A percentile compares a stretch with the other conserved stretches of the same genome.
Conservation (phyloP, 2,329 filamentous ascomycete species). For the Diaporthe vaccinii region DNA sequence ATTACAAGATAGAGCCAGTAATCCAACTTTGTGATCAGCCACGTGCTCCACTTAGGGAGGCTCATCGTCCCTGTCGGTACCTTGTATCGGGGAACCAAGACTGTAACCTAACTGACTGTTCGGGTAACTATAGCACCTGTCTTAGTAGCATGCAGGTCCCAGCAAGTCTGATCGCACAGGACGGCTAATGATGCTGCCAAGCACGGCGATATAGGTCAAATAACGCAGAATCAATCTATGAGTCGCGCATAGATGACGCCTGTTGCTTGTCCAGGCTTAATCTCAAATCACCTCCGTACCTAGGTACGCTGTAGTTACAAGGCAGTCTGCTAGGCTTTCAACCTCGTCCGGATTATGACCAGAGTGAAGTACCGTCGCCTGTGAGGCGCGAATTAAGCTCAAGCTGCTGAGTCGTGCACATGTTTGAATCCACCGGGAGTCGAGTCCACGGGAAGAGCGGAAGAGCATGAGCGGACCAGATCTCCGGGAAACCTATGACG, state of each 20-base stretch:
- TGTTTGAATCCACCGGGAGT: not conserved
- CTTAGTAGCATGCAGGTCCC: slow-evolving; percentile 9
- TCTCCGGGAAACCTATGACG: slow-evolving; percentile 1
- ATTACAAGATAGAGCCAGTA: slow-evolving; percentile 1
- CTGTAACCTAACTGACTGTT: slow-evolving; percentile 1
- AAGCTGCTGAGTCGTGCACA: slow-evolving; percentile 21
- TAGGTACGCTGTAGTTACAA: not conserved
- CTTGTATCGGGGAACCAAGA: not conserved
- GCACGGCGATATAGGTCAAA: slow-evolving; percentile 6
- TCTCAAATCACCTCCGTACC: not conserved
- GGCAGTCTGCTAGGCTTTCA: not conserved
- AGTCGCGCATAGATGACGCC: slow-evolving; percentile 11
- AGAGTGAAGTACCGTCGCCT: too few relatives aligned
- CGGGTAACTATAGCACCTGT: slow-evolving; percentile 6
- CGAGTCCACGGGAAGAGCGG: not conserved
- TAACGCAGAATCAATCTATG: not conserved
- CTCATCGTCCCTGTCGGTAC: not conserved
- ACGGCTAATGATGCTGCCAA: slow-evolving; percentile 20
- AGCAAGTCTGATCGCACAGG: not conserved
- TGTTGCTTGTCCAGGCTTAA: not conserved
- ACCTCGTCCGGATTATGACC: not conserved
- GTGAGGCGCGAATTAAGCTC: not conserved
- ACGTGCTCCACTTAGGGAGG: slow-evolving; percentile 2
- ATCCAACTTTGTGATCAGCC: not conserved
- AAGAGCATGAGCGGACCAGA: slow-evolving; percentile 10